Percentiles rank a stretch among this genome's conserved stretches.
phyloP scores from a whole-genome alignment of 164 flowering plant genomes.

The Platanus orientalis region DNA sequence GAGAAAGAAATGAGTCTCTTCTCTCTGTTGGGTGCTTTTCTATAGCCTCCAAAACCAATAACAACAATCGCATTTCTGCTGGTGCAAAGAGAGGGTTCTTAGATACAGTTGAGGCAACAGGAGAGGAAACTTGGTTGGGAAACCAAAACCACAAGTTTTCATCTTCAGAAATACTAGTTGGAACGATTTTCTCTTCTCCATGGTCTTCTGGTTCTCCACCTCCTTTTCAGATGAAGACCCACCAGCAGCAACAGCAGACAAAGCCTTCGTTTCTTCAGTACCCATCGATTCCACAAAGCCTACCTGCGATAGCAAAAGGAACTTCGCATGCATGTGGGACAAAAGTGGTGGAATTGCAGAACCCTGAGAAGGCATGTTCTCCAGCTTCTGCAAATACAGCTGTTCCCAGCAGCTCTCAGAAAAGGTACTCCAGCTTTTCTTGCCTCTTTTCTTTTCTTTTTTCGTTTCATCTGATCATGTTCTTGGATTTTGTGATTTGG shows the following conservation, averaged over 20 bases:
- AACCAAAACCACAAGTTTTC: constrained; percentile 17
- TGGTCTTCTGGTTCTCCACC: constrained; percentile 22
- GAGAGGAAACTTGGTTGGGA: neutral
- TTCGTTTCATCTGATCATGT: constrained; percentile 5
- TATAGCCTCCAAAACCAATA: constrained; percentile 10
- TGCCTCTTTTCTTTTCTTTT: neutral
- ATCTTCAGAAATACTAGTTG: constrained; percentile 10
- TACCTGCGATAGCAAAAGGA: constrained; percentile 42
- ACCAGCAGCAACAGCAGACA: constrained; percentile 26
- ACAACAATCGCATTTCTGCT: constrained; percentile 11
- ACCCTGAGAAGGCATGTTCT: constrained; percentile 45
- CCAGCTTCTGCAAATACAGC: no score
- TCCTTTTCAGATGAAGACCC: constrained; percentile 17
- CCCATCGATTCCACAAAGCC: constrained; percentile 19
- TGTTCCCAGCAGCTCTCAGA: constrained; percentile 63
- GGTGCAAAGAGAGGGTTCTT: constrained; percentile 20
- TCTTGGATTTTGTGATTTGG: no score
- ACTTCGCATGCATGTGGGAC: constrained; percentile 48
- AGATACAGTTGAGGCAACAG: constrained; percentile 11
- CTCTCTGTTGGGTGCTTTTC: constrained; percentile 37
- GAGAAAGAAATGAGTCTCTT: constrained; percentile 27
- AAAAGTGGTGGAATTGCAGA: constrained; percentile 39
- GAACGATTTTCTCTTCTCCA: constrained; percentile 9
- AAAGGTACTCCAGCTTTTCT: constrained; percentile 49
- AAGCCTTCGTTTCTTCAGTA: constrained; percentile 30